Evolutionary conservation across 2,329 filamentous ascomycete genomes (phyloP).

Genomic region (Akanthomyces lecanii): DNA sequence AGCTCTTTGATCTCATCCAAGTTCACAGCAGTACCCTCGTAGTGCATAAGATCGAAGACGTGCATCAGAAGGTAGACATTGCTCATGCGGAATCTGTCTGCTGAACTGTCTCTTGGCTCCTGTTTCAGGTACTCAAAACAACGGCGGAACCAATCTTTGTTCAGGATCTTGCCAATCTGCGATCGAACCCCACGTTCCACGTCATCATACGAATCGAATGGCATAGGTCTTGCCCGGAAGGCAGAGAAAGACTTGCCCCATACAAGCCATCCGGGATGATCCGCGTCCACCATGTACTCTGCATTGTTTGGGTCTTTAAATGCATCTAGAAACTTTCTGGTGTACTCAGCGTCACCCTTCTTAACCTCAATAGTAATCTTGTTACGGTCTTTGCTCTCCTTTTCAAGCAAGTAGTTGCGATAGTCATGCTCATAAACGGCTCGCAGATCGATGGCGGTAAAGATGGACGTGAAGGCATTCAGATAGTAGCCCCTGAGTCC

Average conservation of each 20-base stretch:
- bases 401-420: constrained; percentile 77
- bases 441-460: constrained; percentile 82
- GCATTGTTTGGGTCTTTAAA: constrained; percentile 66
- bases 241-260: constrained; percentile 88
- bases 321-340: constrained; percentile 67
- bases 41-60: constrained; percentile 83
- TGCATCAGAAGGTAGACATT: constrained; percentile 84
- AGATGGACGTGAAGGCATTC: constrained; percentile 69
- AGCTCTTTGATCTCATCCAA: constrained; percentile 87
- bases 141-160: constrained; percentile 77
- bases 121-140: constrained; percentile 95
- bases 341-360: constrained; percentile 73
- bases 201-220: constrained; percentile 71
- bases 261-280: constrained; percentile 93
- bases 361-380: constrained; percentile 70
- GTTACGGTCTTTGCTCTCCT: constrained; percentile 67
- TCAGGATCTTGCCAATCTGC: constrained; percentile 76
- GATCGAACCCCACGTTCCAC: constrained; percentile 68
- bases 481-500: constrained; percentile 77
- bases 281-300: constrained; percentile 85
- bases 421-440: constrained; percentile 84
- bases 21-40: constrained; percentile 69
- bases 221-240: constrained; percentile 66
- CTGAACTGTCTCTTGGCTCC: constrained; percentile 75
- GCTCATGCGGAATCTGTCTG: constrained; percentile 86